Conservation (phyloP, 2,329 filamentous ascomycete species). For the Paramyrothecium sp. region DNA sequence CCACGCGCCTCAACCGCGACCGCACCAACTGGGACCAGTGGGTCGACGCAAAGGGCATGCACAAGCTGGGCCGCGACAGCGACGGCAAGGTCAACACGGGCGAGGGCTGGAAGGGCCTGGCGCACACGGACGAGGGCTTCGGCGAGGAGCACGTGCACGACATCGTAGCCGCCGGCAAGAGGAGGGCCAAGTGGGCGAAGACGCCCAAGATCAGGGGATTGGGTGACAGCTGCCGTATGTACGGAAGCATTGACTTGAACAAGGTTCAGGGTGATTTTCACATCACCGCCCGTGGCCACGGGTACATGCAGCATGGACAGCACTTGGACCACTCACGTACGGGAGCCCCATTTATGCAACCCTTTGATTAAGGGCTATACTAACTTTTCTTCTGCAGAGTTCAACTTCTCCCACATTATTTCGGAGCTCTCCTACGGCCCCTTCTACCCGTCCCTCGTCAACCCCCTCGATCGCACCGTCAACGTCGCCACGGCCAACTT, state of each 20-base stretch:
- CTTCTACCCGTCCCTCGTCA: slow-evolving; percentile 91
- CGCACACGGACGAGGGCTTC: slow-evolving; percentile 62
- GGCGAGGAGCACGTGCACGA: slow-evolving; percentile 87
- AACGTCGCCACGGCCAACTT: slow-evolving; percentile 75
- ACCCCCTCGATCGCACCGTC: slow-evolving; percentile 90
- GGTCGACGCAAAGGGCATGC: slow-evolving; percentile 68
- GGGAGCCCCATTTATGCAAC: slow-evolving; percentile 23
- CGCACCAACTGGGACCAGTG: slow-evolving; percentile 80
- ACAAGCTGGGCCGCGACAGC: slow-evolving; percentile 55
- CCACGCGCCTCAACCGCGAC: slow-evolving; percentile 69
- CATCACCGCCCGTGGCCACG: slow-evolving; percentile 91
- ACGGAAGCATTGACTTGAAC: slow-evolving; percentile 86
- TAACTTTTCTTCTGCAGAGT: slow-evolving; percentile 51
- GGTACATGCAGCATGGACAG: slow-evolving; percentile 76
- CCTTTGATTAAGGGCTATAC: neutral
- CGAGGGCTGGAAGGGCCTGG: slow-evolving; percentile 50
- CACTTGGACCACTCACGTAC: slow-evolving; percentile 81
- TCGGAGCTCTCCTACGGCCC: slow-evolving; percentile 94
- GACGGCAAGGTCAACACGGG: slow-evolving; percentile 55
- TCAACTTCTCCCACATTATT: slow-evolving; percentile 98
- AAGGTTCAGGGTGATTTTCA: slow-evolving; percentile 98
- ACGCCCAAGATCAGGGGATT: slow-evolving; percentile 65
- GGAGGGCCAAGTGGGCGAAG: slow-evolving; percentile 68
- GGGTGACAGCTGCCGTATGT: slow-evolving; percentile 82
- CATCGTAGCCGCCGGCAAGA: slow-evolving; percentile 70